Evolutionary conservation across 768 basidiomycete species (phyloP).

Genomic region (Termitomyces sp.): DNA sequence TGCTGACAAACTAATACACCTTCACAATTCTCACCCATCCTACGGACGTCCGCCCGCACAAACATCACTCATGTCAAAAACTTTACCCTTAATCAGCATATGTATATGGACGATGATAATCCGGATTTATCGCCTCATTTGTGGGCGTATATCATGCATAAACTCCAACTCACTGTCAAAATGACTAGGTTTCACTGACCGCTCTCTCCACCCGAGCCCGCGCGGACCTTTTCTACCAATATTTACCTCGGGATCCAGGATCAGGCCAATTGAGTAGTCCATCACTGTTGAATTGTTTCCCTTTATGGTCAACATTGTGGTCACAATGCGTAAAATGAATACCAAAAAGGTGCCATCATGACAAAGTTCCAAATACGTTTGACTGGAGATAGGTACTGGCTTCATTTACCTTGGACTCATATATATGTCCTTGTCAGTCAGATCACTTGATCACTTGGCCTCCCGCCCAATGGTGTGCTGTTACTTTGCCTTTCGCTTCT

Average conservation of each 20-base stretch:
- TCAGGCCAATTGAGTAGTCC: background rate
- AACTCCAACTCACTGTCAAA: background rate
- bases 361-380: background rate
- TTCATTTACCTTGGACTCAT: background rate
- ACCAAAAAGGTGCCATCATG: background rate
- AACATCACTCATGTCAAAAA: conserved; percentile 4
- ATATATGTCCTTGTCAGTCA: background rate
- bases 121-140: background rate
- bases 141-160: conserved; percentile 2
- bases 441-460: background rate
- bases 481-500: background rate
- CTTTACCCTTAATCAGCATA: conserved; percentile 1
- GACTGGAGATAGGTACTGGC: background rate
- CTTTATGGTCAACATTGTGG: background rate
- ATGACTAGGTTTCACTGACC: conserved; percentile 4
- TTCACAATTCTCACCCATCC: background rate
- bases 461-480: background rate
- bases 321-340: background rate
- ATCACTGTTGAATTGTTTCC: background rate
- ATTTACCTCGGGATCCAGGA: conserved; percentile 11
- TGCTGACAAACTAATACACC: background rate
- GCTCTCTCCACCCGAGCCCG: background rate
- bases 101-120: conserved; percentile 4
- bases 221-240: background rate
- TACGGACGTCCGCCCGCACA: background rate